Evolutionary conservation across 495 filamentous ascomycete genomes (phyloP), one percentile per base, ranked within the genome.

Genomic region (Aspergillus ostianus): DNA sequence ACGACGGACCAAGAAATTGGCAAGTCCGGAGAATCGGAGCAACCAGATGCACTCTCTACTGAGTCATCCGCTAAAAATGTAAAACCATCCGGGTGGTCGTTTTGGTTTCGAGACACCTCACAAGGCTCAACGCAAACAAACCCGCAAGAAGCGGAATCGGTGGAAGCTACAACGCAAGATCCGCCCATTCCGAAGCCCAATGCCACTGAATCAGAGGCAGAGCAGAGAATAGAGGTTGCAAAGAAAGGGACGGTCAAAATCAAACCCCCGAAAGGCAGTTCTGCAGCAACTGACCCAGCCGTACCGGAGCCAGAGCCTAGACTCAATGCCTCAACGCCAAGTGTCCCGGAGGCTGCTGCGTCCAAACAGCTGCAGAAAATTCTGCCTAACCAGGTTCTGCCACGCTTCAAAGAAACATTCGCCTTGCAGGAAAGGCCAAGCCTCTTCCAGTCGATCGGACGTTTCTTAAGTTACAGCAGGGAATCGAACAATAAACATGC

Each of bases 71-170:
- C 67, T 29, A 59, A 59, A 26, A 64, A 56, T 55, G 55, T 64
- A 13, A 84, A 79, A 59, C 81, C 87, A 19, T 89, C 89, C 7
- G 89, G 87, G 1, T 95, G 91, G 91, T 90, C 87, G 0, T 95
- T 95, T 62, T 95, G 89, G 89, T 91, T 88, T 7, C 85, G 82
- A 56, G 89, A 90, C 18, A 72, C 80, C 19, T 65, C 83, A 12
- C 84, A 82, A 57, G 72, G 78, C 30, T 61, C 61, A 12, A 47
- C 62, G 15, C 57, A 70, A 9, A 62, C 70, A 20, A 76, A 67
- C 54, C 55, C 78, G 2, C 68, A 66, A 23, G 73, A 79, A 41
- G 67, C 74, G 10, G 82, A 88, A 63, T 67, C 82, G 29, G 87
- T 88, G 3, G 86, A 93, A 67, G 72, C 91, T 13, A 85, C 87